Percentiles rank a stretch among this genome's conserved stretches.
Conservation (phyloP, 2,329 filamentous ascomycete species). For the Rachicladosporium sp. region DNA sequence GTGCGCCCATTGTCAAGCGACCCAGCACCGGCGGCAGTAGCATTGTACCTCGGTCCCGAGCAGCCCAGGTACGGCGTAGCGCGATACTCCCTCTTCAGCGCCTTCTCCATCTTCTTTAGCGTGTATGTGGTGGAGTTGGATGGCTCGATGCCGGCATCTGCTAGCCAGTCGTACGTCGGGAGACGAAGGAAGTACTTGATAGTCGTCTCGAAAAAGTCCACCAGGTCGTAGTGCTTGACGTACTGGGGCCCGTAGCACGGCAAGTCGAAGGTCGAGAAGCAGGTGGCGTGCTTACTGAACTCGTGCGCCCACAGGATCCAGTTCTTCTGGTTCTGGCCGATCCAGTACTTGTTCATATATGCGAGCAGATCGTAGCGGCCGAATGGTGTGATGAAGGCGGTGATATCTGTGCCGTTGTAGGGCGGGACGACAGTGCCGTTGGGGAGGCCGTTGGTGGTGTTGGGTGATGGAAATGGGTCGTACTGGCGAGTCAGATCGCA, state of each 20-base stretch:
- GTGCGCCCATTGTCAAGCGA: conserved; percentile 44
- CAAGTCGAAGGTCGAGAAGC: conserved; percentile 52
- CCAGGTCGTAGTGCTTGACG: conserved; percentile 44
- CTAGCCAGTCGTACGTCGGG: conserved; percentile 51
- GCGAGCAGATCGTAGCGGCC: conserved; percentile 47
- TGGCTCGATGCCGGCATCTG: conserved; percentile 41
- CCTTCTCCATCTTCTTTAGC: conserved; percentile 39
- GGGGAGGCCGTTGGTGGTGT: conserved; percentile 47
- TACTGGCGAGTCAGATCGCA: conserved; percentile 55
- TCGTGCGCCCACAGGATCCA: conserved; percentile 54
- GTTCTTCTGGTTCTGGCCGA: conserved; percentile 45
- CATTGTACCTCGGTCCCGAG: conserved; percentile 47
- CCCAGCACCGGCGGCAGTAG: conserved; percentile 44
- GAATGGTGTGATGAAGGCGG: conserved; percentile 46
- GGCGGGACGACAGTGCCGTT: conserved; percentile 41
- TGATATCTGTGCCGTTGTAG: conserved; percentile 47
- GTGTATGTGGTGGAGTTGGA: conserved; percentile 47
- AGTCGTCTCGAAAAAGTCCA: conserved; percentile 51
- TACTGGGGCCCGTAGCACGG: conserved; percentile 53
- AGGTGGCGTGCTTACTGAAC: conserved; percentile 54
- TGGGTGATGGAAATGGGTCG: conserved; percentile 45
- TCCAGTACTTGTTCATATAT: conserved; percentile 57
- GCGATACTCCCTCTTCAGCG: conserved; percentile 40
- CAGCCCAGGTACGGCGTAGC: conserved; percentile 50
- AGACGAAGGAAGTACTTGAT: conserved; percentile 45